Evolutionary conservation across 306 rosid genomes (phyloP), one percentile per base, ranked within the genome.

Genomic region (Pyrus betulifolia): DNA sequence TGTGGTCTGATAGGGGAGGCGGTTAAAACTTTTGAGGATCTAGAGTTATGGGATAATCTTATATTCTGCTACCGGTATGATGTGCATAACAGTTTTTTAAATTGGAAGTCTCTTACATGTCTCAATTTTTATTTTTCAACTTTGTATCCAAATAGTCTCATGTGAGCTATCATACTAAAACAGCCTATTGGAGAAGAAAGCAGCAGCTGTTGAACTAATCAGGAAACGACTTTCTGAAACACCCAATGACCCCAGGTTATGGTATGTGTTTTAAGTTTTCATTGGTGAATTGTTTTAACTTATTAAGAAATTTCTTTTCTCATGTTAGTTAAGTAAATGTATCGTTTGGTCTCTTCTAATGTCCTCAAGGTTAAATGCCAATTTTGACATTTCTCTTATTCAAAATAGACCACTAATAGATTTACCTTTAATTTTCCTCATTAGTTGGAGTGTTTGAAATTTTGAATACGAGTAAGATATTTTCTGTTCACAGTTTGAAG

Each of bases 1-100:
- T 95, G 95, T 75, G 96, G 97, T 80, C 86, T 95, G 84, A 84
- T 95, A 78, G 97, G 98, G 55, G 98, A 95, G 80, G 98, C 98
- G 69, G 72, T 89, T 59, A 89, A 88, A 83, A 88, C 82, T 77
- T 95, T 89, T 80, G 96, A 95, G 87, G 96, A 95, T 81, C 85
- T 95, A 81, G 98, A 95, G 85, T 84, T 95, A 82, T 95, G 98
- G 98, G 98, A 95, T 86, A 95, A 87, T 78, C 90, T 95, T 58
- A 95, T 95, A 75, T 78, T 80, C 65, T 95, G 98, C 82, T 95
- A 92, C 77, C 79, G 92, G 98, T 95, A 87, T 74, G 87, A 69
- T 76, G 55, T 72, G 61, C 51, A 45, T 70, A 54, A 74, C 33
- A 61, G 74, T 54, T 76, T 61, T 69, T 62, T 38, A 27, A 79